These are phyloP conservation scores for Aquilaria agallochum DNA, from an alignment of 441 rosid species.

Conservation along the genomic window DNA sequence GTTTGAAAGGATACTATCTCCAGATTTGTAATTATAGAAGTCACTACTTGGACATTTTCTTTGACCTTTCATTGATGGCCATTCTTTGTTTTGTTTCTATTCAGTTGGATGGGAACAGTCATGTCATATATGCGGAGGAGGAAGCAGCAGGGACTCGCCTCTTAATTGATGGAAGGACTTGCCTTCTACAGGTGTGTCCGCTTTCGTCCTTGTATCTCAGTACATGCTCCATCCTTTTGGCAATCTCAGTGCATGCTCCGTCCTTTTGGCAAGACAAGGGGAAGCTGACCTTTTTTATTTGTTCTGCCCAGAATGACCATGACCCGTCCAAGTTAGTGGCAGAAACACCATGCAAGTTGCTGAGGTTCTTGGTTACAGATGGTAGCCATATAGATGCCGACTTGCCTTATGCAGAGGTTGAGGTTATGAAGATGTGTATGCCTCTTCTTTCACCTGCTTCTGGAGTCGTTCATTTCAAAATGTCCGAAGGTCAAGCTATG, in stretches of 20 bases:
- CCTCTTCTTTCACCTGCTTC: constrained; percentile 99
- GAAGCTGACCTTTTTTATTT: constrained; percentile 17
- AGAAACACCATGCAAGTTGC: constrained; percentile 99
- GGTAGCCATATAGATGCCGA: constrained; percentile 95
- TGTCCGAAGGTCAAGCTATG: constrained; percentile 99
- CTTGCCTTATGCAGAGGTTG: constrained; percentile 98
- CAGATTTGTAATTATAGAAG: too few species aligned
- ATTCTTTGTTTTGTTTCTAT: constrained; percentile 20
- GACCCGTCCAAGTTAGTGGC: constrained; percentile 99
- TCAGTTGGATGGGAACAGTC: constrained; percentile 99
- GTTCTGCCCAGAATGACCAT: constrained; percentile 69
- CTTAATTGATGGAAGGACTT: constrained; percentile 99
- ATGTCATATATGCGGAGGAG: constrained; percentile 99
- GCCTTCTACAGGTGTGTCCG: constrained; percentile 79
- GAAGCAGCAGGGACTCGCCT: constrained; percentile 99
- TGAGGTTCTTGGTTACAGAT: constrained; percentile 91
- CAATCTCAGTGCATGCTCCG: not conserved
- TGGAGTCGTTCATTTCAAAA: constrained; percentile 76
- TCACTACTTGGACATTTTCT: not conserved
- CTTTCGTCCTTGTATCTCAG: not conserved
- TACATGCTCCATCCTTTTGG: not conserved
- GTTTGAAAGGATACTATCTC: too few species aligned
- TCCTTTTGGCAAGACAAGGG: constrained; percentile 3
- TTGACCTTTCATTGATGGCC: not conserved
- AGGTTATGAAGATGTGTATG: constrained; percentile 99